Conservation (phyloP, 345 rosid species). For the Microthlaspi erraticum region DNA sequence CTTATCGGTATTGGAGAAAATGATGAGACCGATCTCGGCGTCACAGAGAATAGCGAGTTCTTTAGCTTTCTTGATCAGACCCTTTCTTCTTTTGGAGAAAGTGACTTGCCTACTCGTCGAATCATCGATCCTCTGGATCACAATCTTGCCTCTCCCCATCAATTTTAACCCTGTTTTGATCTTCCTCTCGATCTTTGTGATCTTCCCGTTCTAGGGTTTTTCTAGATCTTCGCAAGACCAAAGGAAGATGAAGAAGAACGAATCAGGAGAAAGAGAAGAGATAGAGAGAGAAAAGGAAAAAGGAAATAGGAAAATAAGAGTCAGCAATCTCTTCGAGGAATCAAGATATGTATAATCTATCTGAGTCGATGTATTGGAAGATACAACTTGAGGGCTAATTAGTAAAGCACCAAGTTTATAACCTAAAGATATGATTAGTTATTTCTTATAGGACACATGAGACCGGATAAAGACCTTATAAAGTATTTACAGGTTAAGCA, state of each 20-base stretch:
- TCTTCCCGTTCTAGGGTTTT: constrained; percentile 44
- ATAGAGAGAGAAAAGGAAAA: neutral
- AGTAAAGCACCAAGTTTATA: constrained; percentile 5
- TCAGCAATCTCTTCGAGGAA: constrained; percentile 37
- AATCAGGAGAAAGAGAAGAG: constrained; percentile 32
- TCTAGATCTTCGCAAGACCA: constrained; percentile 35
- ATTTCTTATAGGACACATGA: constrained; percentile 6
- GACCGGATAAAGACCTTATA: neutral
- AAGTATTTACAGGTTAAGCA: neutral
- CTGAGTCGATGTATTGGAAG: constrained; percentile 11
- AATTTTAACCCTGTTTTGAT: constrained; percentile 10
- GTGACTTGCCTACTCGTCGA: constrained; percentile 74
- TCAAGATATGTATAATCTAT: constrained; percentile 14
- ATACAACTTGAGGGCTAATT: constrained; percentile 26
- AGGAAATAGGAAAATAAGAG: constrained; percentile 3
- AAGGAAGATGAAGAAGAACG: constrained; percentile 34
- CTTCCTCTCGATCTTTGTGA: constrained; percentile 22
- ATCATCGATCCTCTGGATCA: constrained; percentile 77
- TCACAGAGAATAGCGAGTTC: constrained; percentile 78
- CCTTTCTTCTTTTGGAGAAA: constrained; percentile 76
- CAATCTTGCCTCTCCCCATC: constrained; percentile 87
- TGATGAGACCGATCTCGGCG: constrained; percentile 68
- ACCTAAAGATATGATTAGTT: neutral
- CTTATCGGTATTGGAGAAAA: constrained; percentile 66
- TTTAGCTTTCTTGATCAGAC: constrained; percentile 75